Evolutionary conservation across 192 early-diverging fungal species (phyloP), one percentile per base, ranked within the genome.

Genomic region (Linnemannia hyalina): DNA sequence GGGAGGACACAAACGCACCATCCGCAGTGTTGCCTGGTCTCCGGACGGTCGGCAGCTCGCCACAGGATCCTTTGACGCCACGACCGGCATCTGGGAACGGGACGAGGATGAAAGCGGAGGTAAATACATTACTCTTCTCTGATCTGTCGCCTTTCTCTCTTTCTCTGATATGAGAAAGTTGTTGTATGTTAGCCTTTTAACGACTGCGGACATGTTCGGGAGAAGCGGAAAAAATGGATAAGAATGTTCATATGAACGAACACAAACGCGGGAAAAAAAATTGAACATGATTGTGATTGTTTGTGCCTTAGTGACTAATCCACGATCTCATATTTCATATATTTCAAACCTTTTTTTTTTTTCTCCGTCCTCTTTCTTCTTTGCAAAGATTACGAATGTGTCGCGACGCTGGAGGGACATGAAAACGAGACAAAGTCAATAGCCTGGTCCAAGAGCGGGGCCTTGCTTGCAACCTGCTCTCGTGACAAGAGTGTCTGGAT

Each of bases 401-500:
- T 97, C 2, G 97, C 98, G 2, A 98, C 97, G 20, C 87, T 99
- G 60, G 98, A 99, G 85, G 98, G 98, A 52, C 98, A 99, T 88
- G 98, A 99, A 89, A 99, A 99, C 88, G 98, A 99, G 89, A 97
- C 97, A 54, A 99, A 99, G 88, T 92, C 93, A 47, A 96, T 99
- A 47, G 91, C 95, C 16, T 99, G 97, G 97, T 95, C 95, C 16
- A 87, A 93, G 36, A 91, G 93, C 1, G 97, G 97, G 16, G 88
- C 93, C 6, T 90, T 99, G 35, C 86, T 99, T 52, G 96, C 98
- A 16, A 99, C 98, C 7, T 99, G 98, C 81, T 95, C 95, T 38
- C 90, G 98, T 42, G 98, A 99, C 89, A 99, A 98, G 88, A 97
- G 95, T 89, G 97, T 99, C 42, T 99, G 98, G 98, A 97, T 99